phyloP scores from a whole-genome alignment of 345 rosid genomes.

The Populus euphratica region DNA sequence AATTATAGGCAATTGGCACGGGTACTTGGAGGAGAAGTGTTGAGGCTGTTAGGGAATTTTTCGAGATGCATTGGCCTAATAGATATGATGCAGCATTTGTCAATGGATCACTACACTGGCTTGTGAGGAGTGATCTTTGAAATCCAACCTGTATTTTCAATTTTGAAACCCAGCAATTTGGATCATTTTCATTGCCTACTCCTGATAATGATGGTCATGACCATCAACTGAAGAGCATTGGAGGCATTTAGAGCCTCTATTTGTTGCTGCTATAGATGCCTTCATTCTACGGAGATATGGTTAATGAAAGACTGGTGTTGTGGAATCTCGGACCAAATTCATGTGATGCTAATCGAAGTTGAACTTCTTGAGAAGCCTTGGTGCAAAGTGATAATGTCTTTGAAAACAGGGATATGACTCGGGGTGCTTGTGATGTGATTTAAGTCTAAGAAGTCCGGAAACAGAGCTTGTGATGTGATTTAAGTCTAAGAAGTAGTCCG shows the following conservation, averaged over 20 bases:
- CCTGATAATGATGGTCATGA: not conserved
- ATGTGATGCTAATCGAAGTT: too few relatives aligned
- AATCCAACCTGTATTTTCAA: not conserved
- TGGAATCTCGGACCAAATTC: too few relatives aligned
- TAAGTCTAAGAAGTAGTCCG: too few relatives aligned
- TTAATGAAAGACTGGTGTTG: too few relatives aligned
- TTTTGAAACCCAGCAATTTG: not conserved
- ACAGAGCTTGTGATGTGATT: too few relatives aligned
- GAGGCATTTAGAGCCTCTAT: not conserved
- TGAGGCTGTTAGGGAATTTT: not conserved
- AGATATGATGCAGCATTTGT: not conserved
- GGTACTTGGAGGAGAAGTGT: not conserved
- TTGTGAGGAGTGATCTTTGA: not conserved
- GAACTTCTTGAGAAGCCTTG: too few relatives aligned
- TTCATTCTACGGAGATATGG: too few relatives aligned
- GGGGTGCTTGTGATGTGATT: too few relatives aligned
- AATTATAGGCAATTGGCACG: not conserved
- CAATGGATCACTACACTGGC: not conserved
- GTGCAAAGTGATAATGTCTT: too few relatives aligned
- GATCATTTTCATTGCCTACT: not conserved
- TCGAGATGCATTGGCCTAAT: not conserved
- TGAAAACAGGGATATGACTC: too few relatives aligned
- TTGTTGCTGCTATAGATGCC: not conserved
- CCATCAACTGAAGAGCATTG: too few relatives aligned
- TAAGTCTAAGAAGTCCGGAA: too few relatives aligned